These are phyloP conservation scores for Kluyveromyces aestuarii DNA, from an alignment of 805 yeast species.

Conservation along the genomic window DNA sequence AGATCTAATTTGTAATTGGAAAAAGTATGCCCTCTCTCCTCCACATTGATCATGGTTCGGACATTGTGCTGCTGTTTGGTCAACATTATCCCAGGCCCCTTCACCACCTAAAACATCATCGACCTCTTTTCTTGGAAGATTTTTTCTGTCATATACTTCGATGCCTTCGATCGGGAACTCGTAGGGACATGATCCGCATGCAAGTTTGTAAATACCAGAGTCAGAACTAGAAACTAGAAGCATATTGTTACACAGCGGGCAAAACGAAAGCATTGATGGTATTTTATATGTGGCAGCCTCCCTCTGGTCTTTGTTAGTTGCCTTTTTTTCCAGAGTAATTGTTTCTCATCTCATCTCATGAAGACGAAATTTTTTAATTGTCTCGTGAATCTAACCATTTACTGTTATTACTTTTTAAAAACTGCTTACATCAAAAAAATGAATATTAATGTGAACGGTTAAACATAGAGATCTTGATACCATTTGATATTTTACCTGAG, in stretches of 20 bases:
- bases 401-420: not conserved
- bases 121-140: constrained; percentile 76
- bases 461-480: not conserved
- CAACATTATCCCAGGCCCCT: constrained; percentile 98
- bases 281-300: not conserved
- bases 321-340: no score
- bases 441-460: no score
- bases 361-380: not conserved
- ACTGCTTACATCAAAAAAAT: no score
- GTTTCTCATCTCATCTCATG: not conserved
- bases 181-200: constrained; percentile 93
- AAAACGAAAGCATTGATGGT: constrained; percentile 74
- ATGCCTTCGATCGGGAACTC: constrained; percentile 81
- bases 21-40: constrained; percentile 86
- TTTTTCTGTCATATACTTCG: constrained; percentile 77
- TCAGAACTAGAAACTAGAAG: constrained; percentile 57
- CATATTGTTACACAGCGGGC: constrained; percentile 94
- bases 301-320: not conserved
- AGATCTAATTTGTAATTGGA: constrained; percentile 91
- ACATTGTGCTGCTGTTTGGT: constrained; percentile 89
- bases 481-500: not conserved
- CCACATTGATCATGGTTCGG: constrained; percentile 76
- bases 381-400: not conserved
- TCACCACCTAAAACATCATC: constrained; percentile 98
- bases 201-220: constrained; percentile 54